Percentiles rank a stretch among this genome's conserved stretches.
Evolutionary conservation across 2,329 filamentous ascomycete genomes (phyloP).

Genomic region (Cercospora sojina): DNA sequence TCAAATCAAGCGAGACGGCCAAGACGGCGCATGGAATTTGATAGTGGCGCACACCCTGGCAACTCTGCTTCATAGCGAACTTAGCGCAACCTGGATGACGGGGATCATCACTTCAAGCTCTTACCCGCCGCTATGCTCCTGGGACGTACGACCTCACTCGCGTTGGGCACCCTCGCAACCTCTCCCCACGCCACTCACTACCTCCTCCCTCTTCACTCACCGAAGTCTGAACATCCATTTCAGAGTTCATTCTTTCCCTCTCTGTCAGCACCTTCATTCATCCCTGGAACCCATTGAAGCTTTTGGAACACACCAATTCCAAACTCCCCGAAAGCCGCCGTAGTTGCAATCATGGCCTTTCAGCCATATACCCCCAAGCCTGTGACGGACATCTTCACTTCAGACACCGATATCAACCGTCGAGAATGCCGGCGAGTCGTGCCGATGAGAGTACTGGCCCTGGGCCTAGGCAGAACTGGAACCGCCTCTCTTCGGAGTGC

Average conservation of each 20-base stretch:
- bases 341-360: constrained; percentile 39
- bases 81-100: neutral
- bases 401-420: constrained; percentile 66
- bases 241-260: neutral
- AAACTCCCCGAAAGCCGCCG: neutral
- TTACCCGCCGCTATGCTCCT: neutral
- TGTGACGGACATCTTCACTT: constrained; percentile 61
- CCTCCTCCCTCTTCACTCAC: neutral
- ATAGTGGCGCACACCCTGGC: neutral
- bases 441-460: constrained; percentile 69
- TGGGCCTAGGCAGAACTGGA: constrained; percentile 69
- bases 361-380: constrained; percentile 50
- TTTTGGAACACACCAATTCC: neutral
- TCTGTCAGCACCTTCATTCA: neutral
- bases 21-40: neutral
- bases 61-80: neutral
- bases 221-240: neutral
- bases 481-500: constrained; percentile 68
- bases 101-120: constrained; percentile 2
- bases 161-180: neutral
- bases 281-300: neutral
- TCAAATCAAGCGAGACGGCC: neutral
- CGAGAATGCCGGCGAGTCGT: constrained; percentile 64
- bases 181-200: neutral
- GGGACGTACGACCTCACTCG: neutral